Evolutionary conservation across 1,284 basidiomycete species (phyloP), one percentile per base, ranked within the genome.

Genomic region (Polyporus tsugae): DNA sequence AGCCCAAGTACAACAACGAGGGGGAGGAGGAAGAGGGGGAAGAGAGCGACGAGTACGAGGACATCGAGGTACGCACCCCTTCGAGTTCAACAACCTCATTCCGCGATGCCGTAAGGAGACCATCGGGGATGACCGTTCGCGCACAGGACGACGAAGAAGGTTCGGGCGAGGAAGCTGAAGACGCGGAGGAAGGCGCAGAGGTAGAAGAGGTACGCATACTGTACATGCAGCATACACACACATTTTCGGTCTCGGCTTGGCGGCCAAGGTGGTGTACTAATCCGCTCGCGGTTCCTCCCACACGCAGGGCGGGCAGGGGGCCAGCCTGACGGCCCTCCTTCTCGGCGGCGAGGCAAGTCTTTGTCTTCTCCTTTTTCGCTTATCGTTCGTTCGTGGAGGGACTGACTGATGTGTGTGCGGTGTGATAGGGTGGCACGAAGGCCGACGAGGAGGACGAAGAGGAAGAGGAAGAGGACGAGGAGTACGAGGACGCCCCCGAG

Each of bases 381-480:
- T 22, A 22, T 5, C 10, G 10, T 25, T 10, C 22, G 22, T 10
- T 19, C 17, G 17, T n/a, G 44, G 44, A n/a, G 5, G 44, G 44
- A n/a, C 19, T 9, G 36, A n/a, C 38, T 53, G 29, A 60, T 44
- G 13, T 15, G n/a, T 13, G 46, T 6, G 29, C 2, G 19, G 13
- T n/a, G 25, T 33, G 15, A 22, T 29, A 65, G 39, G 72, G 65
- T 19, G 70, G 55, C 29, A 63, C 60, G 0, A 63, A 55, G 1
- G 68, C 59, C 6, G 72, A 63, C 6, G 76, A 74, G 41, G 73
- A 74, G 7, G 73, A 80, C 13, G 80, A 79, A 2, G 79, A 80
- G 6, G 79, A 78, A 1, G 80, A 81, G 0, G 80, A 81, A 17
- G 80, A 82, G 0, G 81, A 81, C 10, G 80, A 81, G 5, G 79